Percentiles rank a stretch among this genome's conserved stretches.
These are phyloP conservation scores for Coelastrella sp. DNA, from an alignment of 139 green algal species.

Conservation along the genomic window DNA sequence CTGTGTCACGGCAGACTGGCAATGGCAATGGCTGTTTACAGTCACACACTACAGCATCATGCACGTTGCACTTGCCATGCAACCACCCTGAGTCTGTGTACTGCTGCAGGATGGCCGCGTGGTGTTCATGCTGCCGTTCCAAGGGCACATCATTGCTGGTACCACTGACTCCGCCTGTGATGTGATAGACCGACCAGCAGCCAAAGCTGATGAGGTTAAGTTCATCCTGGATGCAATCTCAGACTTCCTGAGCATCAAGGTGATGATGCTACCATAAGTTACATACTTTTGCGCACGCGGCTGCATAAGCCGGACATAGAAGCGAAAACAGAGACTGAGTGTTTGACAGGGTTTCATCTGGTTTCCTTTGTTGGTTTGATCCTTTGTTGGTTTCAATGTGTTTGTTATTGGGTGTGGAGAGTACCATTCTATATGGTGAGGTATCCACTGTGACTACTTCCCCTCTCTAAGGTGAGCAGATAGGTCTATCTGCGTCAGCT, in stretches of 20 bases:
- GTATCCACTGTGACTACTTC: too few species aligned
- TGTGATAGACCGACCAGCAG: constrained; percentile 78
- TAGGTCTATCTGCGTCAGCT: too few species aligned
- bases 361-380: too few species aligned
- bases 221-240: constrained; percentile 96
- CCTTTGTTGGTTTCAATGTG: too few species aligned
- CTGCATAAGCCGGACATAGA: too few species aligned
- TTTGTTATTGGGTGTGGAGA: too few species aligned
- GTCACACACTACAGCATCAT: constrained; percentile 78
- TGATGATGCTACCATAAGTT: constrained; percentile 33
- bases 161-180: constrained; percentile 86
- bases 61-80: too few species aligned
- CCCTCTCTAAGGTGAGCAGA: too few species aligned
- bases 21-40: constrained; percentile 73
- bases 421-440: too few species aligned
- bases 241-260: constrained; percentile 91
- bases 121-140: constrained; percentile 97
- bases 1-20: constrained; percentile 75
- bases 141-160: constrained; percentile 90
- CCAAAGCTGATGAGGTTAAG: constrained; percentile 87
- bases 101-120: constrained; percentile 98
- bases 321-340: too few species aligned
- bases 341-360: too few species aligned
- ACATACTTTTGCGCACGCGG: neutral
- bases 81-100: too few species aligned